Evolutionary conservation across 1,139 yeast species (phyloP).

Genomic region (Sugiyamaella sp.): DNA sequence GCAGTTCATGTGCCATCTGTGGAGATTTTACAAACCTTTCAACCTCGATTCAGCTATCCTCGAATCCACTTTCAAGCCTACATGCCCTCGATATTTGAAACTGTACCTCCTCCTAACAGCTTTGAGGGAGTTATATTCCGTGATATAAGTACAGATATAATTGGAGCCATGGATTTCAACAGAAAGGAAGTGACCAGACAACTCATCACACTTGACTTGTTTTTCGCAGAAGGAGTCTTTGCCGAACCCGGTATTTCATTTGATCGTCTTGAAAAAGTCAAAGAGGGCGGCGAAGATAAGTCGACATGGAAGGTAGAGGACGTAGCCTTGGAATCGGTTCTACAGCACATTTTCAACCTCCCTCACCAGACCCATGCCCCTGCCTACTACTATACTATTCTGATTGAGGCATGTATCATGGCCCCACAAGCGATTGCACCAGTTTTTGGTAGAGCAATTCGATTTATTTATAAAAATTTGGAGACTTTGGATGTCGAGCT

Average conservation of each 20-base stretch:
- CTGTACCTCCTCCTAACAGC: slow-evolving; percentile 69
- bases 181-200: slow-evolving; percentile 87
- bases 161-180: slow-evolving; percentile 83
- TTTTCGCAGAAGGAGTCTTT: slow-evolving; percentile 69
- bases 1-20: slow-evolving; percentile 39
- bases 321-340: slow-evolving; percentile 78
- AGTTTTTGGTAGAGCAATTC: slow-evolving; percentile 89
- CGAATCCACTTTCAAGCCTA: slow-evolving; percentile 58
- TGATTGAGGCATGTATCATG: slow-evolving; percentile 83
- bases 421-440: slow-evolving; percentile 94
- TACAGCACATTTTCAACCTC: slow-evolving; percentile 74
- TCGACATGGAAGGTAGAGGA: slow-evolving; percentile 91
- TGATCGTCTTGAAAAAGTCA: slow-evolving; percentile 62
- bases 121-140: slow-evolving; percentile 67
- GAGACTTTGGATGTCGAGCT: slow-evolving; percentile 75
- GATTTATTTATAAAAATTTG: slow-evolving; percentile 74
- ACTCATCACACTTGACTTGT: slow-evolving; percentile 71
- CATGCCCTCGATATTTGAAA: slow-evolving; percentile 58
- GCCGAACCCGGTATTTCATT: slow-evolving; percentile 84
- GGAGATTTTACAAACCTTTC: slow-evolving; percentile 2
- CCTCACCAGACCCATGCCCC: slow-evolving; percentile 68
- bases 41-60: slow-evolving; percentile 19
- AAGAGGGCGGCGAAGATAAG: slow-evolving; percentile 32
- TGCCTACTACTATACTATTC: slow-evolving; percentile 82
- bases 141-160: slow-evolving; percentile 74